These are phyloP conservation scores for Trametes polyzona DNA, from an alignment of 1,284 basidiomycete genomes.

Conservation along the genomic window DNA sequence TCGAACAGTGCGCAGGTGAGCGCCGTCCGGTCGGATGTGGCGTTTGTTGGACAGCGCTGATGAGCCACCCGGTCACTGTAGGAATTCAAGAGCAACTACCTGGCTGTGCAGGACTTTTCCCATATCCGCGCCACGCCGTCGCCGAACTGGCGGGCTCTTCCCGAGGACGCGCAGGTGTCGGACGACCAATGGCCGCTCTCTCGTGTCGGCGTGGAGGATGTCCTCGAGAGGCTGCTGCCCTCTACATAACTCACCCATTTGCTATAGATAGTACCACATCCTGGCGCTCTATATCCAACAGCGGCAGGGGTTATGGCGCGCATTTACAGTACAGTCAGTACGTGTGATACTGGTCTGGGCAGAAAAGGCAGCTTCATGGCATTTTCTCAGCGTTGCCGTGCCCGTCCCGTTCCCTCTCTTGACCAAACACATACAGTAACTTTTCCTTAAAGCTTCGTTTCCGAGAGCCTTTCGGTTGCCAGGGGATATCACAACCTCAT, in stretches of 20 bases:
- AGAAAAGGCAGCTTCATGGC: background rate
- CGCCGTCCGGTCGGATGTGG: background rate
- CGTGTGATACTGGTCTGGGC: too few relatives aligned
- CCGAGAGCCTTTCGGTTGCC: background rate
- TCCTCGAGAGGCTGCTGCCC: constrained; percentile 9
- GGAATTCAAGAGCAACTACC: constrained; percentile 35
- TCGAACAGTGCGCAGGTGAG: background rate
- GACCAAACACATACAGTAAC: too few relatives aligned
- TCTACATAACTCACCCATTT: background rate
- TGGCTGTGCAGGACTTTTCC: constrained; percentile 77
- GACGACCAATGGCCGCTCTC: constrained; percentile 26
- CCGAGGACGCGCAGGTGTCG: constrained; percentile 9
- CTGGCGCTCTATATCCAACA: too few relatives aligned
- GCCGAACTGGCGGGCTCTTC: constrained; percentile 64
- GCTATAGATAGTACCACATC: too few relatives aligned
- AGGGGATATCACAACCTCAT: background rate
- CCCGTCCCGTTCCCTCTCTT: too few relatives aligned
- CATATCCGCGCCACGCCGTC: constrained; percentile 75
- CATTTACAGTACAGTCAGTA: too few relatives aligned
- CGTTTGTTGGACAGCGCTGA: background rate
- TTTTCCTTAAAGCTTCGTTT: background rate
- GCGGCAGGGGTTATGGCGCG: too few relatives aligned
- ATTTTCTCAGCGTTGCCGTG: background rate
- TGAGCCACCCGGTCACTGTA: background rate
- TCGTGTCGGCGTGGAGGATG: constrained; percentile 1